These are phyloP conservation scores for Candida sp. DNA, from an alignment of 1,139 yeast genomes.

Conservation along the genomic window DNA sequence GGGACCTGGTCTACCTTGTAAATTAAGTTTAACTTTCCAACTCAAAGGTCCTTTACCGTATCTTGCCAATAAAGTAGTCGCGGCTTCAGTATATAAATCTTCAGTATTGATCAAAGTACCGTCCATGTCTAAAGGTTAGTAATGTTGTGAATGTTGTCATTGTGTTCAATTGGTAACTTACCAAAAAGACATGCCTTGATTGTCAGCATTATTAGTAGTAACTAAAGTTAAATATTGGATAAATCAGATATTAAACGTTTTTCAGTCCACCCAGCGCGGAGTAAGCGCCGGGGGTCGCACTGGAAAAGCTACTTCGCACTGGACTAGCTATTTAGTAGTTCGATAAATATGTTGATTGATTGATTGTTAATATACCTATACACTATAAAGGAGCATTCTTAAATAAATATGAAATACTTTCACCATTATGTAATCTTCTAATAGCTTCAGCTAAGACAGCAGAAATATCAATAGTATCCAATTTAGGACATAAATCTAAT, in stretches of 20 bases:
- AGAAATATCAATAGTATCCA: constrained; percentile 81
- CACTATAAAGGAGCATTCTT: constrained; percentile 47
- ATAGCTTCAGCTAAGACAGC: constrained; percentile 95
- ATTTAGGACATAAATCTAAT: constrained; percentile 62
- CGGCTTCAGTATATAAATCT: constrained; percentile 78
- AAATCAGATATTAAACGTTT: no score
- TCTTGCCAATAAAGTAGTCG: constrained; percentile 59
- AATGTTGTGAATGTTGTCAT: not conserved
- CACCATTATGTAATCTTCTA: constrained; percentile 96
- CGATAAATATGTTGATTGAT: no score
- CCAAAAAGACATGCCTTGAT: constrained; percentile 87
- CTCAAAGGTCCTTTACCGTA: constrained; percentile 77
- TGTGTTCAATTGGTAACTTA: constrained; percentile 19
- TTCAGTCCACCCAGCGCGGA: no score
- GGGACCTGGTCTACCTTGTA: constrained; percentile 91
- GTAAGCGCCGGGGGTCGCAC: no score
- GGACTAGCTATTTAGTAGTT: no score
- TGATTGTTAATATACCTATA: not conserved
- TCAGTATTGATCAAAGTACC: constrained; percentile 91
- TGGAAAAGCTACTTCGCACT: no score
- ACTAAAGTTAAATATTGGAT: no score
- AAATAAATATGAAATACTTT: constrained; percentile 88
- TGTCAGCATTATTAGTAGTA: not conserved
- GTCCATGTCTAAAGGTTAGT: constrained; percentile 69
- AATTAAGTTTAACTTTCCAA: constrained; percentile 82